Evolutionary conservation across 257 asterid species (phyloP).

Genomic region (Penstemon barbatus): DNA sequence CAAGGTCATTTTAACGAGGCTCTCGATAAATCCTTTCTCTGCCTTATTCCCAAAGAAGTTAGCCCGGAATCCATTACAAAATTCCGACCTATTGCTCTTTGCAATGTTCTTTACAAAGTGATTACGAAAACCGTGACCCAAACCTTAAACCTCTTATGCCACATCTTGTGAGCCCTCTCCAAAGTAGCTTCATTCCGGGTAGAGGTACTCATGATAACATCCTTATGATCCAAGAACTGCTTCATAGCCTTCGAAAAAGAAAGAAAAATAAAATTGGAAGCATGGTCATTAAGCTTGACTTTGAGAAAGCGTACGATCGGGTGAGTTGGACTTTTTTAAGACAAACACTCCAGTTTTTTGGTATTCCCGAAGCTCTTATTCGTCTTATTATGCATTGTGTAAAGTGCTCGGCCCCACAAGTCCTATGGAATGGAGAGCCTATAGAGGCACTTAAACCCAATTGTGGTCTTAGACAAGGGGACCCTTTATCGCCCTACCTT

Average conservation of each 20-base stretch:
- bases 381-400: not conserved
- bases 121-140: too few species aligned
- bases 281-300: not conserved
- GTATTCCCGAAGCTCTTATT: not conserved
- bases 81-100: not conserved
- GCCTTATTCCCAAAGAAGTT: not conserved
- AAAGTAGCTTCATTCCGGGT: not conserved
- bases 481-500: not conserved
- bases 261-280: not conserved
- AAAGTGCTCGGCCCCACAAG: not conserved
- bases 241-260: not conserved
- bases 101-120: not conserved
- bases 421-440: not conserved
- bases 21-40: not conserved
- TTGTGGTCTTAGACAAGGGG: not conserved
- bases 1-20: not conserved
- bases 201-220: not conserved
- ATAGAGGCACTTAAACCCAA: not conserved
- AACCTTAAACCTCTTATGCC: not conserved
- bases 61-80: not conserved
- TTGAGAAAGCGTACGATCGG: not conserved
- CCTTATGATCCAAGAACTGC: not conserved
- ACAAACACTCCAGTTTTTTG: not conserved
- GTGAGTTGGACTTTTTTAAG: not conserved
- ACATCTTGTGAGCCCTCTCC: not conserved